Percentiles rank a stretch among this genome's conserved stretches.
These are phyloP conservation scores for Hymenoscyphus occultus DNA, from an alignment of 2,329 filamentous ascomycete genomes.

Conservation along the genomic window DNA sequence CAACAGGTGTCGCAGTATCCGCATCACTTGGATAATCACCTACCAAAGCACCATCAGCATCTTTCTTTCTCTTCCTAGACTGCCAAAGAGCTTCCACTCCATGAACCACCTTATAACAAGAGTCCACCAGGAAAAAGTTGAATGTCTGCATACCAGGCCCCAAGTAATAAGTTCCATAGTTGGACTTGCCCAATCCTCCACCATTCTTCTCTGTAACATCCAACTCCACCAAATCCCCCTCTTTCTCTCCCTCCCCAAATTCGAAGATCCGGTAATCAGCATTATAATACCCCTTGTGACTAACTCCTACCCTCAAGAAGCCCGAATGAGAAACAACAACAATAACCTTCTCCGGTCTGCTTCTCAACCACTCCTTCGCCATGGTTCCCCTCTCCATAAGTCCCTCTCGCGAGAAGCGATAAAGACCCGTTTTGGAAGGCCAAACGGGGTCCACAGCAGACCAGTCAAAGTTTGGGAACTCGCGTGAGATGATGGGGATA, in stretches of 20 bases:
- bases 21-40: background rate
- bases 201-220: constrained; percentile 33
- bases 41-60: background rate
- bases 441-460: constrained; percentile 32
- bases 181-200: constrained; percentile 34
- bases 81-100: background rate
- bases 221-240: constrained; percentile 32
- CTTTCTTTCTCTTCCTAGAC: background rate
- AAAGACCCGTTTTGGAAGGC: constrained; percentile 33
- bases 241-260: constrained; percentile 30
- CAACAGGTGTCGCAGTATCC: background rate
- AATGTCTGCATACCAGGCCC: constrained; percentile 7
- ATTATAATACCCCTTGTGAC: constrained; percentile 31
- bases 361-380: constrained; percentile 31
- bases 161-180: constrained; percentile 24
- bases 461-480: constrained; percentile 38
- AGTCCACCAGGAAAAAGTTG: background rate
- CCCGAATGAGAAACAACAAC: constrained; percentile 35
- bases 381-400: constrained; percentile 29
- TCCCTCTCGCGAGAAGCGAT: constrained; percentile 28
- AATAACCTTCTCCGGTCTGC: constrained; percentile 35
- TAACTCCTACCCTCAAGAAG: constrained; percentile 32
- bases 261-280: constrained; percentile 37
- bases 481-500: constrained; percentile 29
- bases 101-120: background rate